These are phyloP conservation scores for Actinomucor elegans DNA, from an alignment of 371 early-diverging fungal species.

Conservation along the genomic window DNA sequence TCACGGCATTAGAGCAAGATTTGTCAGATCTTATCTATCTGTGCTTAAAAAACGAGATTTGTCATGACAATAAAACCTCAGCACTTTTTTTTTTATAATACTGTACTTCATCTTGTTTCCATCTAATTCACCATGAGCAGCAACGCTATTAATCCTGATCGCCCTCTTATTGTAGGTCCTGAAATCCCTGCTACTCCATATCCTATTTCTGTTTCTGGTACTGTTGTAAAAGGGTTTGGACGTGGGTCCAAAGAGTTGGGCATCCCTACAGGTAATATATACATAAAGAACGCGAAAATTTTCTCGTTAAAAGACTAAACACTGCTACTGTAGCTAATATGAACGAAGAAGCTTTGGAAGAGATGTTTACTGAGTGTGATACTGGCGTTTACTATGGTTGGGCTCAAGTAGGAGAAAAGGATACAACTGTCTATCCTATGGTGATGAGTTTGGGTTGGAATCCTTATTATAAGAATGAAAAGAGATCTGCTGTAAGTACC, in stretches of 20 bases:
- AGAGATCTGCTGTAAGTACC: conserved; percentile 82
- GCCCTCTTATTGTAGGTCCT: conserved; percentile 62
- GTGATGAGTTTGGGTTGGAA: conserved; percentile 99
- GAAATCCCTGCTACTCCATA: conserved; percentile 58
- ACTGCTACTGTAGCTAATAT: conserved; percentile 74
- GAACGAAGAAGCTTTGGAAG: conserved; percentile 74
- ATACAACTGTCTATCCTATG: conserved; percentile 81
- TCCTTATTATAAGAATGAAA: conserved; percentile 96
- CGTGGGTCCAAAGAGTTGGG: conserved; percentile 96
- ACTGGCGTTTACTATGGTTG: conserved; percentile 96
- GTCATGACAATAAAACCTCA: no score
- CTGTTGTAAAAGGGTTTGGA: conserved; percentile 90
- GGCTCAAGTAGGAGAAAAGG: conserved; percentile 68
- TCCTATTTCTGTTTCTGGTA: conserved; percentile 75
- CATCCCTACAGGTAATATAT: conserved; percentile 88
- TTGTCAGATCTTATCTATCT: background rate
- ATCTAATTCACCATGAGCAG: background rate
- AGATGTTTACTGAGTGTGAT: conserved; percentile 61
- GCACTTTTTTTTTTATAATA: no score
- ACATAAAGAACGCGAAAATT: no score
- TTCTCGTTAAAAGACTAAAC: background rate
- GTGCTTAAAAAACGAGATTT: background rate
- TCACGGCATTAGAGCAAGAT: background rate
- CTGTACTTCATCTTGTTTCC: background rate
- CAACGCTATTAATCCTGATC: conserved; percentile 37